These are phyloP conservation scores for Aethionema arabicum DNA, from an alignment of 345 rosid genomes.

Conservation along the genomic window DNA sequence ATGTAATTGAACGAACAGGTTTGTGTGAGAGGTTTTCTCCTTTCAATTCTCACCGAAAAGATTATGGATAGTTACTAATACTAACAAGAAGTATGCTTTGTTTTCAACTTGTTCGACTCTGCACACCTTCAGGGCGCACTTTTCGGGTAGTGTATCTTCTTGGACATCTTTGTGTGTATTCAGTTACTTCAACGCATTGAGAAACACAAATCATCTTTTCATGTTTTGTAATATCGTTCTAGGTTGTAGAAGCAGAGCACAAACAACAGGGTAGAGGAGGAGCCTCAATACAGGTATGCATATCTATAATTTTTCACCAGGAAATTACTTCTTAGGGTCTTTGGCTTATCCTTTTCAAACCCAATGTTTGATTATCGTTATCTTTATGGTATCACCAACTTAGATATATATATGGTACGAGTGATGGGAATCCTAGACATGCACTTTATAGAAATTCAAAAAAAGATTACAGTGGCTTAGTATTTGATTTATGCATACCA, in stretches of 20 bases:
- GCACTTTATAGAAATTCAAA: no score
- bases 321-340: not conserved
- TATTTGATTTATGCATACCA: not conserved
- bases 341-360: no score
- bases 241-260: slow-evolving; percentile 82
- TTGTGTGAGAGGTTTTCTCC: not conserved
- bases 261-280: slow-evolving; percentile 95
- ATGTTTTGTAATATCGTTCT: not conserved
- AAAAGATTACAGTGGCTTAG: not conserved
- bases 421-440: not conserved
- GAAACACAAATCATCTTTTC: not conserved
- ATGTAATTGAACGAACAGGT: slow-evolving; percentile 89
- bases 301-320: slow-evolving; percentile 1
- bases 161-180: not conserved
- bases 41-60: slow-evolving; percentile 1
- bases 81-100: slow-evolving; percentile 18
- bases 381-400: not conserved
- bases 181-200: not conserved
- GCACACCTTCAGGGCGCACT: slow-evolving; percentile 57
- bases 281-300: slow-evolving; percentile 72
- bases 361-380: not conserved
- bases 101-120: slow-evolving; percentile 21
- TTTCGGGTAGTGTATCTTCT: slow-evolving; percentile 51
- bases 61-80: not conserved
- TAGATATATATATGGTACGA: not conserved